Base-by-base conservation (phyloP, 148 eudicot species). In the Silene uniflora region DNA sequence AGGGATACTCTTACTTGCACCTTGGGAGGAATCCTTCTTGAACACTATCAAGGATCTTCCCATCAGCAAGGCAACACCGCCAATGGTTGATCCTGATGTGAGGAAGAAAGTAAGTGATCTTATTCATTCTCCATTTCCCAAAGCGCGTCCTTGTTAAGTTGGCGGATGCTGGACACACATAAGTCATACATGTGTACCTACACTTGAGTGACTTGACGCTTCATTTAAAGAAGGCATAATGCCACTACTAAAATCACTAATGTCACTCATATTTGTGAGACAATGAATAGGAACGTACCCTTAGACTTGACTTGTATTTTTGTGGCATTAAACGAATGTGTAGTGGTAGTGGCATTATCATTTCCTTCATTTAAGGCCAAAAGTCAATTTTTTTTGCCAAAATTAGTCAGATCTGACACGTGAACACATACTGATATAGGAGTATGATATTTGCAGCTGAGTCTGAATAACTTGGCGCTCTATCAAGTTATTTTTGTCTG, bases 21-120 rank as follows among this genome's bases (percentile, higher is more conserved):
- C 96, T 47, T 92, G 96, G 96, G 97, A 92, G 79, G 86, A 90
- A 66, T 88, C 80, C 84, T 95, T 95, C 74, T 85, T 95, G 82
- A 81, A 82, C 73, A 82, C 84, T 17, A 14, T 95, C 25, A 89
- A 87, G 76, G 94, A 90, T 76, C 86, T 95, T 72, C 98, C 98
- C 16, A 75, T 90, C 42, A 55, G 89, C 42, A 85, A 92, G 76
- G 93, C 84, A 71, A 76, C 83, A 5, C 55, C 73, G 39, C 98
- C 96, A 56, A 32, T 78, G 68, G 78, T 92, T 52, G 96, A 92
- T 80, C 93, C 97, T 22, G 97, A 89, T 52, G 75, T 86, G 21
- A 81, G 61, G 81, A 89, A 89, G 80, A 92, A 92, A 89, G 98
- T 90, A 74, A 72, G 81, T 19, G 7, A 5, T 68, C 56, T 67